Evolutionary conservation across 305 asterid genomes (phyloP).

Genomic region (Solanum hybrid): DNA sequence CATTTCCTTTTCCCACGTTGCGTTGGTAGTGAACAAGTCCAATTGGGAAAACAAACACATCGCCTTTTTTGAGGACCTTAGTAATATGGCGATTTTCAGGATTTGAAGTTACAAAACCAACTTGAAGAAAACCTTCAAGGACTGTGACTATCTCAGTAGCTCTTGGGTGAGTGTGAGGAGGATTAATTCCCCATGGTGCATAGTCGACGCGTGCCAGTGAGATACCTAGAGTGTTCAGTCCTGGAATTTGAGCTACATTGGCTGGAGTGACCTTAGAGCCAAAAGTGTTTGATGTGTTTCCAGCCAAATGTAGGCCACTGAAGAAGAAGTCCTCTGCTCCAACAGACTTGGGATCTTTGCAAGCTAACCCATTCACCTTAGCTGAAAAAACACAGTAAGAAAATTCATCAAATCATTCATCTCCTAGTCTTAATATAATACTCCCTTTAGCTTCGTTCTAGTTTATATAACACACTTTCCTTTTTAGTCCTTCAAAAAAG

Average conservation of each 20-base stretch:
- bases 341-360: conserved; percentile 4
- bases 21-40: conserved; percentile 20
- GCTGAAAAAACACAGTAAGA: not conserved
- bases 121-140: conserved; percentile 1
- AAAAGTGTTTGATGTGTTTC: not conserved
- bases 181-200: conserved; percentile 8
- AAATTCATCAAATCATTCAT: not conserved
- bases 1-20: conserved; percentile 4
- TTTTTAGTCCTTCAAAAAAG: not conserved
- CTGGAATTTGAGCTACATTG: conserved; percentile 8
- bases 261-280: conserved; percentile 4
- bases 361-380: not conserved
- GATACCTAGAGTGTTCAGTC: conserved; percentile 18
- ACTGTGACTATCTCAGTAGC: conserved; percentile 4
- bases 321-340: not conserved
- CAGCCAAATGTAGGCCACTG: conserved; percentile 5
- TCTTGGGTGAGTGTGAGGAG: conserved; percentile 9
- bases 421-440: not conserved
- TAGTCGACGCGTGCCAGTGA: conserved; percentile 13
- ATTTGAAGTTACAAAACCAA: not conserved
- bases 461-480: not conserved
- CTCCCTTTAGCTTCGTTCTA: not conserved
- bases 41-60: not conserved
- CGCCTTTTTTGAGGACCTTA: not conserved
- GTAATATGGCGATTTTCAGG: conserved; percentile 3